Percentiles rank a stretch among this genome's conserved stretches.
Evolutionary conservation across 805 yeast genomes (phyloP).

Genomic region (Debaryomyces prosopidis): DNA sequence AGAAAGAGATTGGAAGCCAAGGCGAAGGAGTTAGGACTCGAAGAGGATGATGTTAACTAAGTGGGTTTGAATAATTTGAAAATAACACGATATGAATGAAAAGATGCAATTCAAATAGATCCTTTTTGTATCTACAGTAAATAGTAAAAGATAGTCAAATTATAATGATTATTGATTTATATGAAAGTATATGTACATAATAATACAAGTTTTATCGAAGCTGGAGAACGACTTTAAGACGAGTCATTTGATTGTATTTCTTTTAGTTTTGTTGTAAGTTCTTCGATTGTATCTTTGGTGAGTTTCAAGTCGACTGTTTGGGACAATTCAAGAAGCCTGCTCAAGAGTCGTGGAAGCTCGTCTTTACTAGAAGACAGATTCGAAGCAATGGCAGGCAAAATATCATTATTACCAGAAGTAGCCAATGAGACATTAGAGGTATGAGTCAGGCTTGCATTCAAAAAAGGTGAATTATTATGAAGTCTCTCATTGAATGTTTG

Average conservation of each 20-base stretch:
- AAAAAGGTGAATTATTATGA: too few species aligned
- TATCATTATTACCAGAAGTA: background rate
- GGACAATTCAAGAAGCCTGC: background rate
- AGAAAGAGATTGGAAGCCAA: slow-evolving; percentile 71
- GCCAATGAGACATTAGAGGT: background rate
- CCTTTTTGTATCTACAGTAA: background rate
- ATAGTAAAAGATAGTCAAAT: too few species aligned
- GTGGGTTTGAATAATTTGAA: background rate
- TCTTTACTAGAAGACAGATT: background rate
- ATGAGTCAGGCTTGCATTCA: too few species aligned
- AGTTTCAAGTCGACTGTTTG: background rate
- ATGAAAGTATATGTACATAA: too few species aligned
- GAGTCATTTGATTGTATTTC: slow-evolving; percentile 2
- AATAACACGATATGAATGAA: background rate
- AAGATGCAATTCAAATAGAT: background rate
- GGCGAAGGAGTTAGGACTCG: slow-evolving; percentile 68
- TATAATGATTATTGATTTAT: too few species aligned
- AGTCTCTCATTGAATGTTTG: too few species aligned
- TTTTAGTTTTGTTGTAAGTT: slow-evolving; percentile 1
- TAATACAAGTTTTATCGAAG: too few species aligned
- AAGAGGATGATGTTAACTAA: slow-evolving; percentile 32
- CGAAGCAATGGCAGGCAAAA: background rate
- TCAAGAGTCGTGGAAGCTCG: background rate
- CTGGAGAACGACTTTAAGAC: too few species aligned
- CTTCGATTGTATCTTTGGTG: background rate